Base-by-base conservation (phyloP, 148 eudicot genomes). In the Persicaria maculosa region DNA sequence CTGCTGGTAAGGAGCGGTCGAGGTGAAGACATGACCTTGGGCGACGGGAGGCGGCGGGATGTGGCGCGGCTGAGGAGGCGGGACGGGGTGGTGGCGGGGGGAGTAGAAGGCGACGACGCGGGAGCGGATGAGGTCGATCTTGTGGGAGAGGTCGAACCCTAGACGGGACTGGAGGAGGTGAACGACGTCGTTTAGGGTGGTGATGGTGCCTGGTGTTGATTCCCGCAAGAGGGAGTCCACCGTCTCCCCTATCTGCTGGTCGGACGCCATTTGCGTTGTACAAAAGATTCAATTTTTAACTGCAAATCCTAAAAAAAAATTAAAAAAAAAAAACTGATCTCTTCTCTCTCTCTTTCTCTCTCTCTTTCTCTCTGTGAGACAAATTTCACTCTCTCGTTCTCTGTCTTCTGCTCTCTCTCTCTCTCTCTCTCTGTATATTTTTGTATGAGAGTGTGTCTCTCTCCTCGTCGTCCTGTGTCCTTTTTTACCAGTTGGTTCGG, bases 101-200 rank as follows among this genome's bases (percentile, higher is more conserved):
- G 79, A 50, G 77, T 85, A 79, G 47, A 84, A 44, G 36, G 73
- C 79, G 45, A 53, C 79, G 79, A 90, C 85, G 22, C 86, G 93
- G 19, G 69, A 72, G 10, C 88, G 91, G 44, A 92, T 90, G 82
- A 92, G 86, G 75, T 90, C 96, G 80, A 84, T 64, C 76, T 87
- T 90, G 84, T 82, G 59, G 25, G 88, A 70, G 10, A 92, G 87
- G 74, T 83, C 84, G 17, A 84, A 69, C 67, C 97, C 96, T 75
- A 92, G 78, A 45, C 82, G 81, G 6, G 96, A 85, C 70, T 90
- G 86, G 62, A 92, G 81, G 57, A 77, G 91, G 53, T 79, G 81
- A 43, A 92, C 85, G 45, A 92, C 83, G 53, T 77, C 89, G 81
- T 81, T 82, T 5, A 92, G 50, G 46, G 88, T 76, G 45, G 78